phyloP scores from a whole-genome alignment of 371 early-diverging fungal species.

The Mortierella sp. region DNA sequence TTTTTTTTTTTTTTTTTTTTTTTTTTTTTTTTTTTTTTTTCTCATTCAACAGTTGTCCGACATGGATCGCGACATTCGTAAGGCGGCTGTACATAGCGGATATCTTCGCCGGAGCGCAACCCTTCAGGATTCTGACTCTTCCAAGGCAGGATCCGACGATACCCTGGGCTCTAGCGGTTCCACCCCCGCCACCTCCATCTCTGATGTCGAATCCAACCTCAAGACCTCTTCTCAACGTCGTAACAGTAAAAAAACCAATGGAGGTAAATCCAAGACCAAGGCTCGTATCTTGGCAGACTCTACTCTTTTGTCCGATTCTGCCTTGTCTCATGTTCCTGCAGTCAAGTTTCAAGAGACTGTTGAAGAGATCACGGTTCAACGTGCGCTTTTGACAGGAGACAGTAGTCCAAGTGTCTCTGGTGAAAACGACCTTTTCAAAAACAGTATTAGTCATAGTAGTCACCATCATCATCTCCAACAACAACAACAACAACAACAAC shows the following conservation, averaged over 20 bases:
- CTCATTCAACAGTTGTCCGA: slow-evolving; percentile 80
- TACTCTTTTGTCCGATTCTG: no score
- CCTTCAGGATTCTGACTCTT: not conserved
- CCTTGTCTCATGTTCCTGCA: no score
- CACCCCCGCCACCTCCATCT: not conserved
- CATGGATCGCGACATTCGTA: slow-evolving; percentile 59
- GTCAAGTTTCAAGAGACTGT: not conserved
- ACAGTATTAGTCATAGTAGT: not conserved
- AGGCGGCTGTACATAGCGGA: slow-evolving; percentile 33
- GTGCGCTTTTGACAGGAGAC: not conserved
- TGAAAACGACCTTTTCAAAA: no score
- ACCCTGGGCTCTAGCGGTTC: not conserved
- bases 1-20: not conserved
- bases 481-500: not conserved
- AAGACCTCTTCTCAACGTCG: not conserved
- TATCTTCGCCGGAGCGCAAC: not conserved
- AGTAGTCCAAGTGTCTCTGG: not conserved
- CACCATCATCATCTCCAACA: not conserved
- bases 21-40: slow-evolving; percentile 66
- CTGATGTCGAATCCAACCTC: not conserved
- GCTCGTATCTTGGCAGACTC: no score
- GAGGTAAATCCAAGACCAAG: not conserved
- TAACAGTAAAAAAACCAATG: not conserved
- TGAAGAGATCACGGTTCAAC: not conserved
- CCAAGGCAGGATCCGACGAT: slow-evolving; percentile 3